phyloP scores from a whole-genome alignment of 1,284 basidiomycete genomes.

The Apiotrichum gamsii region DNA sequence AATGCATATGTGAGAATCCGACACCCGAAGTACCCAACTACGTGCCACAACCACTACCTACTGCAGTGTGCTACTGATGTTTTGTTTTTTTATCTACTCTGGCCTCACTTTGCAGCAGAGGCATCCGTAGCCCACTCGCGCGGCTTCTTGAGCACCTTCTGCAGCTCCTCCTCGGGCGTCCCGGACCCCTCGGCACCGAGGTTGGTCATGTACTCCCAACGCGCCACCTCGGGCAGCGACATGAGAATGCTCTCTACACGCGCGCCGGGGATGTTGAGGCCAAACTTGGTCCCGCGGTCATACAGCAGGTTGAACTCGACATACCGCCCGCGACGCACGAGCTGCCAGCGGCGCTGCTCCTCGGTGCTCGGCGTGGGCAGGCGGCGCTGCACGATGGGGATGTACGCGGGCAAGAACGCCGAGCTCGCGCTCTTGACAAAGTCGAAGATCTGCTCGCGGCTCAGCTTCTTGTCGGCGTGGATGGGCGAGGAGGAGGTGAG shows the following conservation, averaged over 20 bases:
- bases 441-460: constrained; percentile 64
- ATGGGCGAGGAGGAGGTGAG: constrained; percentile 50
- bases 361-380: constrained; percentile 56
- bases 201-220: constrained; percentile 91
- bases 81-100: constrained; percentile 1
- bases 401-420: constrained; percentile 78
- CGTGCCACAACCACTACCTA: background rate
- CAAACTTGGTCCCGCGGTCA: constrained; percentile 65
- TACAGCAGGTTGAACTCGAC: constrained; percentile 93
- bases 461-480: constrained; percentile 31
- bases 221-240: constrained; percentile 77
- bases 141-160: constrained; percentile 64
- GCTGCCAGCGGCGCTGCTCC: constrained; percentile 73
- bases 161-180: constrained; percentile 64
- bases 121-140: constrained; percentile 56
- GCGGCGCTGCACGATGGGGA: constrained; percentile 69
- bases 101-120: background rate
- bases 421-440: constrained; percentile 66
- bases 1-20: too few species aligned
- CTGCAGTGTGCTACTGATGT: too few species aligned
- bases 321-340: constrained; percentile 78
- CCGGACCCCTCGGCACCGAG: constrained; percentile 59
- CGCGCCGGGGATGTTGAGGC: constrained; percentile 81
- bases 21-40: too few species aligned
- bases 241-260: constrained; percentile 89